phyloP scores from a whole-genome alignment of 1,284 basidiomycete genomes.

The Boletus albobrunnescens region DNA sequence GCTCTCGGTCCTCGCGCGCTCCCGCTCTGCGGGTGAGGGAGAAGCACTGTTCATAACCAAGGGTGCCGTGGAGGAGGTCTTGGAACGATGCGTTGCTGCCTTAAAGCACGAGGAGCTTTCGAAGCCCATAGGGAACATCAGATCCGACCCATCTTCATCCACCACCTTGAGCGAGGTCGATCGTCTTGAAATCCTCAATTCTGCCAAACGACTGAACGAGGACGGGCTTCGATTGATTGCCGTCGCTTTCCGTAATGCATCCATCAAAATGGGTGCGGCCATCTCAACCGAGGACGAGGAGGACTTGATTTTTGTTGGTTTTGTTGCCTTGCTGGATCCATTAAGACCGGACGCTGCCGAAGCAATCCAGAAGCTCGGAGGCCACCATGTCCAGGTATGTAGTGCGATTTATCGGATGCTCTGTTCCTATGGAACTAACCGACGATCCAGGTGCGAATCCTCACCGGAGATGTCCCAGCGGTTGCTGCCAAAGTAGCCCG shows the following conservation, averaged over 20 bases:
- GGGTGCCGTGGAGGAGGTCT: slow-evolving; percentile 31
- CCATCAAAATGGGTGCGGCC: slow-evolving; percentile 12
- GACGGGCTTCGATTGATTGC: slow-evolving; percentile 32
- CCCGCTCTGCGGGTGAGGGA: slow-evolving; percentile 3
- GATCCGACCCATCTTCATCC: slow-evolving; percentile 19
- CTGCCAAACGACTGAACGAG: slow-evolving; percentile 30
- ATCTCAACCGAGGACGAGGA: slow-evolving; percentile 28
- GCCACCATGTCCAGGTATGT: slow-evolving; percentile 31
- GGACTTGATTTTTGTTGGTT: slow-evolving; percentile 30
- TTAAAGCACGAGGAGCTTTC: slow-evolving; percentile 20
- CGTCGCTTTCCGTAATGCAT: slow-evolving; percentile 26
- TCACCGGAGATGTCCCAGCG: slow-evolving; percentile 30
- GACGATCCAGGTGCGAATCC: slow-evolving; percentile 27
- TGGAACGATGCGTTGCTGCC: slow-evolving; percentile 29
- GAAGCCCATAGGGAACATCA: slow-evolving; percentile 11
- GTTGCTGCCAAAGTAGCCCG: slow-evolving; percentile 35
- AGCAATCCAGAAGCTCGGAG: slow-evolving; percentile 28
- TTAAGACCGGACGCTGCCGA: slow-evolving; percentile 33
- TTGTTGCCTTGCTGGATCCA: slow-evolving; percentile 29
- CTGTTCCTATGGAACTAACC: slow-evolving; percentile 1
- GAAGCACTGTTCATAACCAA: slow-evolving; percentile 31
- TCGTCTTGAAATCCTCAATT: slow-evolving; percentile 25
- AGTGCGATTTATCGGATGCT: neutral
- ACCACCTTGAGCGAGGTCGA: slow-evolving; percentile 14
- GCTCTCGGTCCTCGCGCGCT: slow-evolving; percentile 27